Base-by-base conservation (phyloP, 495 filamentous ascomycete genomes). In the Cercophora newfieldiana region DNA sequence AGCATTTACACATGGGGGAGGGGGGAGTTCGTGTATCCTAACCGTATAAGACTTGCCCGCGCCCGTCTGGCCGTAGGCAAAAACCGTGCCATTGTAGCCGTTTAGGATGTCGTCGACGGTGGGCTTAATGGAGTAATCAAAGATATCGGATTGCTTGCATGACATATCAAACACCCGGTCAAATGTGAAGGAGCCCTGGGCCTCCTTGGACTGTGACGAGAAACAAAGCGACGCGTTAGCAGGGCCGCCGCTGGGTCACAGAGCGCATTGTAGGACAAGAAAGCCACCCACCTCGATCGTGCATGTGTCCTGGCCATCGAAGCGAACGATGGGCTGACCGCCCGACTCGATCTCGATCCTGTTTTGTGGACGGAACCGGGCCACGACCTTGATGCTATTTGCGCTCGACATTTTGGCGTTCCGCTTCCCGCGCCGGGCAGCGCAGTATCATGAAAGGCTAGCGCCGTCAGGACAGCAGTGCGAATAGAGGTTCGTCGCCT, bases 1-100 rank as follows among this genome's bases (percentile, higher is more conserved):
- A 28, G 6, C 18, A 31, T n/a, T 25, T 24, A 6, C 12, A 25
- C 22, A 28, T 7, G 25, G 19, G 12, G 14, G n/a, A 24, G 14
- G 10, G 25, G 18, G 18, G 18, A 58, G 14, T 44, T 14, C 4
- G 5, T 4, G 30, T 12, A 33, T 31, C 30, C 6, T 30, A 48
- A 12, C n/a, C n/a, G n/a, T 63, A 18, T 49, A 98, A 18, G 95
- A 98, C 81, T 99, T 99, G 78, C 95, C 95, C 5, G 96, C 94
- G 77, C 95, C 95, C 0, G 95, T 99, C 83, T 99, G 95, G 75
- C 95, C 95, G 75, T 99, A 99, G 68, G 95, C 95, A 75, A 99
- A 98, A 59, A 99, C 95, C 31, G 96, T 98, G 75, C 95, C 95
- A 81, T 99, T 99, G 86, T 99, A 99, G 66, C 95, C 95, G 78